phyloP scores from a whole-genome alignment of 208 protist genomes.

The Trypanosoma theileri region DNA sequence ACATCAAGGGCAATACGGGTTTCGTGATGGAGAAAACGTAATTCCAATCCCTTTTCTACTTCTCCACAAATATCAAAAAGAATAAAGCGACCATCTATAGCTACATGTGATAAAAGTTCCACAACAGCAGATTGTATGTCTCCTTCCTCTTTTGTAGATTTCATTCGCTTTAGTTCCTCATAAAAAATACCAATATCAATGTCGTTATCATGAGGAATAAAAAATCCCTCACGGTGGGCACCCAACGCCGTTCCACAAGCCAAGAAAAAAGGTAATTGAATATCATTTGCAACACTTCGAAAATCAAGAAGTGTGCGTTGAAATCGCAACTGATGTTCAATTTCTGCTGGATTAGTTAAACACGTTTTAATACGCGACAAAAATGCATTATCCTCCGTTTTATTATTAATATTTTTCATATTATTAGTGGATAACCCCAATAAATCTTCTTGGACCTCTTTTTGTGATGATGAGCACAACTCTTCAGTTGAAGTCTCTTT shows the following conservation, averaged over 20 bases:
- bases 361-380: background rate
- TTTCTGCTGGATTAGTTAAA: conserved; percentile 1
- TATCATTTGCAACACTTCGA: conserved; percentile 25
- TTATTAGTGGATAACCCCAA: background rate
- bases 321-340: conserved; percentile 59
- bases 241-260: conserved; percentile 83
- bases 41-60: conserved; percentile 69
- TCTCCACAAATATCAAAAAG: conserved; percentile 77
- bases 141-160: conserved; percentile 4
- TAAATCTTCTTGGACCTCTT: background rate
- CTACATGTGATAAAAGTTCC: conserved; percentile 37
- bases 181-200: conserved; percentile 85
- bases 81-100: conserved; percentile 41
- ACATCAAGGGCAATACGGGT: conserved; percentile 75
- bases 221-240: conserved; percentile 74
- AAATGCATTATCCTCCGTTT: conserved; percentile 19
- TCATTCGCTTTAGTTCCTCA: conserved; percentile 31
- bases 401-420: background rate
- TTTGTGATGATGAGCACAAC: background rate
- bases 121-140: conserved; percentile 31
- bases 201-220: conserved; percentile 87
- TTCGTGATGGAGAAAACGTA: conserved; percentile 66
- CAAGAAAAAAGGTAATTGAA: conserved; percentile 72
- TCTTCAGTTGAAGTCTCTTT: background rate
- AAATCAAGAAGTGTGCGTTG: conserved; percentile 66